Base-by-base conservation (phyloP, 2,329 filamentous ascomycete genomes). In the Paraphoma sp. region DNA sequence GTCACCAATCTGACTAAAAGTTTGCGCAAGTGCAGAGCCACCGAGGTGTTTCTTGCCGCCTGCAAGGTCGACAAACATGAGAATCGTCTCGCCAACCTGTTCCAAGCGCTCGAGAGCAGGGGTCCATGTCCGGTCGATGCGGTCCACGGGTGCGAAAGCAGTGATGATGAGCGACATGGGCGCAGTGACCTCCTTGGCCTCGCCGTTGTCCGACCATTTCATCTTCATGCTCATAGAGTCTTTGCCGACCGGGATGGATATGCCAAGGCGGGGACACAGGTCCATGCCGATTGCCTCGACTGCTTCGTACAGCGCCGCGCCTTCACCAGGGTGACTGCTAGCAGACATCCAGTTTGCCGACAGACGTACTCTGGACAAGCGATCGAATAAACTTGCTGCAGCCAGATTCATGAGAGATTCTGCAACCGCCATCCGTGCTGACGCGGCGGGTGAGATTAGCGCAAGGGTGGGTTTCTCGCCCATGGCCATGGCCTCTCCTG, bases 151-250 rank as follows among this genome's bases (percentile, higher is more conserved):
- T 1, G 90, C 89, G 71, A 98, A 97, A 1, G 95, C 92, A 5
- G 95, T 93, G 66, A 98, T 93, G 53, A 97, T 89, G 6, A 96
- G 84, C 0, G 94, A 96, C 67, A 98, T 86, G 1, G 95, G 95
- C 4, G 95, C 92, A 38, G 92, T 97, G 48, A 98, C 94, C 64
- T 93, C 93, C 80, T 91, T 95, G 12, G 84, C 79, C 59, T 90
- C 84, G 16, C 85, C 30, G 82, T 86, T 54, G 84, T 81, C 59
- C 82, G 81, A 64, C 95, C 95, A 98, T 53, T 92, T 92, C 70
- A 96, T 94, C 83, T 97, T 97, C 95, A 99, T 98, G 2, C 93
- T 97, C 78, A 96, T 97, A 0, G 94, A 98, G 76, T 99, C 95
- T 79, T 99, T 98, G 53, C 95, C 95, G 8, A 98, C 95, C 4